Conservation (phyloP, 257 asterid genomes). For the Nicotiana knightiana region DNA sequence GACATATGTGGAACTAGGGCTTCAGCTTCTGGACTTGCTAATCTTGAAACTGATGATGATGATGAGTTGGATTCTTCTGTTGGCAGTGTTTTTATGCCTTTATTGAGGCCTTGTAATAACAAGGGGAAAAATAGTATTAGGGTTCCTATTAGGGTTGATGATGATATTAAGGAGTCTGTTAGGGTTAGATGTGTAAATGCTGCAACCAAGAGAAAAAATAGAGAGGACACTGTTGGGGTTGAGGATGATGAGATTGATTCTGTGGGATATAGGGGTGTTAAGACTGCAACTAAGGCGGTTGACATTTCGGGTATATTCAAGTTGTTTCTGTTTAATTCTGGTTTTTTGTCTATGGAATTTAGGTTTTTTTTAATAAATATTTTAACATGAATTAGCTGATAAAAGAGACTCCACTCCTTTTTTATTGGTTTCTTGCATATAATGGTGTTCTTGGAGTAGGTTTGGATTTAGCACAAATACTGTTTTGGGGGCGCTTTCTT, state of each 20-base stretch:
- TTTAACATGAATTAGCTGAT: slow-evolving; percentile 6
- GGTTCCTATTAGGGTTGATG: neutral
- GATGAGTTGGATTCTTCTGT: slow-evolving; percentile 38
- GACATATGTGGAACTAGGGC: slow-evolving; percentile 68
- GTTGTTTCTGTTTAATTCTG: neutral
- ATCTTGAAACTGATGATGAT: slow-evolving; percentile 50
- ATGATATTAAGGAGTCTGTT: slow-evolving; percentile 9
- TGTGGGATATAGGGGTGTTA: slow-evolving; percentile 21
- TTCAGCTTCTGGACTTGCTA: slow-evolving; percentile 48
- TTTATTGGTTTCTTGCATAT: neutral
- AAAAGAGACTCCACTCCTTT: neutral
- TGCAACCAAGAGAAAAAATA: slow-evolving; percentile 55
- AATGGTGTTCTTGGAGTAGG: too few species aligned
- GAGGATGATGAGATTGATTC: slow-evolving; percentile 25
- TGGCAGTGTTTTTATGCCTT: slow-evolving; percentile 73
- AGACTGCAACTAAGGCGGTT: slow-evolving; percentile 29
- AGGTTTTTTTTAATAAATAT: neutral
- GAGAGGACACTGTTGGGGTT: slow-evolving; percentile 21
- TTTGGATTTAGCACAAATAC: neutral
- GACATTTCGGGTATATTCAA: slow-evolving; percentile 35
- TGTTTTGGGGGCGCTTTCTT: neutral
- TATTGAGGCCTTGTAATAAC: slow-evolving; percentile 42
- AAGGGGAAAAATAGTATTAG: slow-evolving; percentile 9
- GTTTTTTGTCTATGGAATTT: neutral
- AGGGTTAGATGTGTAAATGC: slow-evolving; percentile 17